Percentiles rank a stretch among this genome's conserved stretches.
Evolutionary conservation across 2,329 filamentous ascomycete species (phyloP).

Genomic region (Aspergillus puulaauensis): DNA sequence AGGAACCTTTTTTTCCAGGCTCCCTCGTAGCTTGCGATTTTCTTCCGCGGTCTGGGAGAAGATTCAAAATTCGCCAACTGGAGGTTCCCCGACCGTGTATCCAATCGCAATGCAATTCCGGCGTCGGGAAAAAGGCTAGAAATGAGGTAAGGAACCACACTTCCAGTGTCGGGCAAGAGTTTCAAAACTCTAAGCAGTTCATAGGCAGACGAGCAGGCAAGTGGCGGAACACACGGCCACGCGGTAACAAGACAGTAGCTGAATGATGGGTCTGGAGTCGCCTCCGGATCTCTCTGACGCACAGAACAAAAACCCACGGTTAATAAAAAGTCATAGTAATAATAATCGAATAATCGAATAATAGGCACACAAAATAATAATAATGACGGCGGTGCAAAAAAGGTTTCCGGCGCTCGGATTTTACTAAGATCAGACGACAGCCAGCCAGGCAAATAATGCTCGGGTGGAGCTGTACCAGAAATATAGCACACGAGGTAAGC

Average conservation of each 20-base stretch:
- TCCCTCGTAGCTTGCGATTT: background rate
- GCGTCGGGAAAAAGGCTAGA: constrained; percentile 1
- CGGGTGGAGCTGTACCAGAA: constrained; percentile 23
- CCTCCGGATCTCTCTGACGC: constrained; percentile 22
- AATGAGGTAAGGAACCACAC: constrained; percentile 5
- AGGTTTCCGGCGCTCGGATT: constrained; percentile 8
- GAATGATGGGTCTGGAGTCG: constrained; percentile 26
- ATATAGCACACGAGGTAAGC: background rate
- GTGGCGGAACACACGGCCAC: constrained; percentile 22
- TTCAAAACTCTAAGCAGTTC: constrained; percentile 10
- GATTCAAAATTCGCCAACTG: constrained; percentile 7
- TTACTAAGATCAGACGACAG: constrained; percentile 19
- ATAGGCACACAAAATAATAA: constrained; percentile 12
- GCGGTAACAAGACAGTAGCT: constrained; percentile 24
- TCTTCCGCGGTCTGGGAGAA: constrained; percentile 1
- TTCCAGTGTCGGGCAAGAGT: constrained; percentile 6
- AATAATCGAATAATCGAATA: constrained; percentile 15
- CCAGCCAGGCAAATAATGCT: constrained; percentile 20
- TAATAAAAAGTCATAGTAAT: constrained; percentile 13
- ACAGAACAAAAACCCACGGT: constrained; percentile 14
- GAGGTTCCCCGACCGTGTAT: constrained; percentile 9
- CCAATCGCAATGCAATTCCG: constrained; percentile 6
- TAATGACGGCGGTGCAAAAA: constrained; percentile 8
- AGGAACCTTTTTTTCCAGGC: background rate
- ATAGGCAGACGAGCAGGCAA: constrained; percentile 5